A percentile compares a stretch with the other conserved stretches of the same genome.
phyloP scores from a whole-genome alignment of 176 grass and related monocot species.

The Aechmea fasciata region DNA sequence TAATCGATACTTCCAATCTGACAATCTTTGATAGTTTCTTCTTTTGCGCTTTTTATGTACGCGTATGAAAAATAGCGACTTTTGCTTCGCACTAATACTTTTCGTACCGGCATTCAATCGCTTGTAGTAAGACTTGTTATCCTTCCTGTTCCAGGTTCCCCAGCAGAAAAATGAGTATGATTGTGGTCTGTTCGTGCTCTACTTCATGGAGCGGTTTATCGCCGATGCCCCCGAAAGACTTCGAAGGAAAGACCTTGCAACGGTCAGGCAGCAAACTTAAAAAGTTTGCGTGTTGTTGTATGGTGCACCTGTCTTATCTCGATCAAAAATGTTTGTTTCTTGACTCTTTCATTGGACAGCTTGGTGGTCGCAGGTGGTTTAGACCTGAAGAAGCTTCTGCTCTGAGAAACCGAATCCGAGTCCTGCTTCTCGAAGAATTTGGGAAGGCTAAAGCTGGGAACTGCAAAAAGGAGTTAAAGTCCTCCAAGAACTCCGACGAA shows the following conservation, averaged over 20 bases:
- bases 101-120: not conserved
- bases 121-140: not conserved
- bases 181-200: constrained; percentile 89
- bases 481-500: not conserved
- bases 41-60: not conserved
- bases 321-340: constrained; percentile 11
- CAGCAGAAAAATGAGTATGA: constrained; percentile 92
- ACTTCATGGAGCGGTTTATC: constrained; percentile 74
- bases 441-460: constrained; percentile 26
- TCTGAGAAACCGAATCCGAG: constrained; percentile 36
- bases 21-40: too few species aligned
- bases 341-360: constrained; percentile 24
- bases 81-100: not conserved
- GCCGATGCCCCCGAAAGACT: constrained; percentile 76
- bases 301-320: constrained; percentile 9
- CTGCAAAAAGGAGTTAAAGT: constrained; percentile 7
- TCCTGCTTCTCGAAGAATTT: constrained; percentile 39
- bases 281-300: constrained; percentile 12
- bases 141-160: constrained; percentile 51
- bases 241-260: constrained; percentile 43
- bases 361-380: constrained; percentile 58
- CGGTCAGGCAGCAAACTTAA: constrained; percentile 36
- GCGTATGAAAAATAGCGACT: not conserved
- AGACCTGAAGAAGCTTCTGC: constrained; percentile 54
- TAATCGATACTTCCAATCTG: too few species aligned